Conservation (phyloP, 1,284 basidiomycete species). For the Fomitopsis schrenkii region DNA sequence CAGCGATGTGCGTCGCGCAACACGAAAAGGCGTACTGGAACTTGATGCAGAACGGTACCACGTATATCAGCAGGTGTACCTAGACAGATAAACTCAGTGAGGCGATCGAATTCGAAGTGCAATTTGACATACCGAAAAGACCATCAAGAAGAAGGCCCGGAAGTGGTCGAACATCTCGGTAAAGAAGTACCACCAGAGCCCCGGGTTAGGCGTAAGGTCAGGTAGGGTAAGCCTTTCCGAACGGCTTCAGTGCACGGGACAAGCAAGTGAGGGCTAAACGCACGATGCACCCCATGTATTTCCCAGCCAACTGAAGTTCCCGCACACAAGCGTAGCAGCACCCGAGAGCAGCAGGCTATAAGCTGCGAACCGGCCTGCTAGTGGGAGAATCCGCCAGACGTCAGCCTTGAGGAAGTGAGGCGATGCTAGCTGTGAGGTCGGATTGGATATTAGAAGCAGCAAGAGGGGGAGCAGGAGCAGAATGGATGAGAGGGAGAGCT, state of each 20-base stretch:
- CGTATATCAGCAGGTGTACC: conserved; percentile 85
- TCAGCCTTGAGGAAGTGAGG: conserved; percentile 43
- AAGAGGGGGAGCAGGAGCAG: conserved; percentile 67
- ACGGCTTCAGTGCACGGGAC: background rate
- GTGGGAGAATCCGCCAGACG: conserved; percentile 32
- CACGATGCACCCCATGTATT: conserved; percentile 86
- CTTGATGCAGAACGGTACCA: conserved; percentile 83
- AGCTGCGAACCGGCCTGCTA: conserved; percentile 43
- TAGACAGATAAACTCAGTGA: conserved; percentile 25
- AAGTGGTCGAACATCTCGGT: conserved; percentile 99
- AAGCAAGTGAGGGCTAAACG: conserved; percentile 23
- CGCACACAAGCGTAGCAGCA: conserved; percentile 50
- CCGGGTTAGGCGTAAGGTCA: conserved; percentile 90
- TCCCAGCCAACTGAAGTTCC: conserved; percentile 61
- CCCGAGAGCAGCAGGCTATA: conserved; percentile 48
- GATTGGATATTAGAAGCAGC: conserved; percentile 58
- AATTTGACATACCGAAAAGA: conserved; percentile 73
- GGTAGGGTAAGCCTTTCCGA: conserved; percentile 44
- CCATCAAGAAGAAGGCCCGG: conserved; percentile 90
- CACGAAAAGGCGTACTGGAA: conserved; percentile 55
- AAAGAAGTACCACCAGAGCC: conserved; percentile 99
- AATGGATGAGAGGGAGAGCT: conserved; percentile 68
- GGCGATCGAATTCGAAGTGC: background rate
- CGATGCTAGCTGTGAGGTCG: conserved; percentile 60
- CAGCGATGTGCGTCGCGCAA: background rate